phyloP scores from a whole-genome alignment of 495 filamentous ascomycete species.

The Apiosordaria backusii region DNA sequence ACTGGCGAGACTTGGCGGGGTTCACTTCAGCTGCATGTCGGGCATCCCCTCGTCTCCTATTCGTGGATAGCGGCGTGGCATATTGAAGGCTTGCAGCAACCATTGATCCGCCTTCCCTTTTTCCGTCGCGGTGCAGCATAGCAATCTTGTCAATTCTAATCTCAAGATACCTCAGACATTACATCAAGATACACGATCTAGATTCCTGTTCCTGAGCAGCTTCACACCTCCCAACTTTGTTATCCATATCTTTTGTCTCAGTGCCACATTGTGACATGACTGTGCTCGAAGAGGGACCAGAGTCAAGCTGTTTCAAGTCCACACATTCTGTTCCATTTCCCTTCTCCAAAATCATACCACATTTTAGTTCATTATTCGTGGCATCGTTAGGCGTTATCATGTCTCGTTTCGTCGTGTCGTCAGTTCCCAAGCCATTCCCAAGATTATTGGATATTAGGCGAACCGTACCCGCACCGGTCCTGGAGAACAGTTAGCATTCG shows the following conservation, averaged over 20 bases:
- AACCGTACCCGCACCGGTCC: background rate
- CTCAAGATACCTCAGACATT: background rate
- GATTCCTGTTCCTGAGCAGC: background rate
- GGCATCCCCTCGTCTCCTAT: background rate
- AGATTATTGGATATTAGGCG: background rate
- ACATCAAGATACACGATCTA: background rate
- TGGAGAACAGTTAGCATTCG: background rate
- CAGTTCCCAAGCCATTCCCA: background rate
- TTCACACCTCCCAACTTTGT: too few species aligned
- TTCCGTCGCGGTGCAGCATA: background rate
- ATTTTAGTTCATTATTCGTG: background rate
- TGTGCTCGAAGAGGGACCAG: background rate
- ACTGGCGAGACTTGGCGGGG: constrained; percentile 1
- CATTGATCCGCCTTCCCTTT: background rate
- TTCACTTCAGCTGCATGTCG: background rate
- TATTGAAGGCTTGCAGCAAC: constrained; percentile 1
- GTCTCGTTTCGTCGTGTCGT: background rate
- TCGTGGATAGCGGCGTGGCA: background rate
- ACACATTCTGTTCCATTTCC: background rate
- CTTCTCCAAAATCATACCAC: background rate
- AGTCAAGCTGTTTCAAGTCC: background rate
- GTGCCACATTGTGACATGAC: background rate
- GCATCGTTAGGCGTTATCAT: background rate
- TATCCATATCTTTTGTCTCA: background rate
- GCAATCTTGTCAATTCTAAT: background rate